Evolutionary conservation across 2,329 filamentous ascomycete species (phyloP).

Genomic region (Cladophialophora bantiana): DNA sequence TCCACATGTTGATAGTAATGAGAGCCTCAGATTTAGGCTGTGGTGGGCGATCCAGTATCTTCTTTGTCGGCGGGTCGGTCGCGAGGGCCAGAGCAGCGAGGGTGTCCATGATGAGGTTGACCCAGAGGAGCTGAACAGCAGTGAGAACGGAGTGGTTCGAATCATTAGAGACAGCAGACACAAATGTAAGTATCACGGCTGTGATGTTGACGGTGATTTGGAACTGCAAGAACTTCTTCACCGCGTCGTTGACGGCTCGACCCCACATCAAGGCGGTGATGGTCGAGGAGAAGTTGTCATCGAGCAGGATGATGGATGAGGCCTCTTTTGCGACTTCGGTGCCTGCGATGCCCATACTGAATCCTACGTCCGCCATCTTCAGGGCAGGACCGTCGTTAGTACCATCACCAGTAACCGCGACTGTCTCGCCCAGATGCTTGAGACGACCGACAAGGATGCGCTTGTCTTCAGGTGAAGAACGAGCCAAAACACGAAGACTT

Average conservation of each 20-base stretch:
- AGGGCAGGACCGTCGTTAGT: constrained; percentile 72
- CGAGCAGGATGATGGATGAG: constrained; percentile 71
- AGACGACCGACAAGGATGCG: constrained; percentile 67
- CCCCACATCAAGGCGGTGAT: constrained; percentile 73
- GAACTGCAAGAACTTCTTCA: constrained; percentile 71
- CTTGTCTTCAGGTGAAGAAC: constrained; percentile 72
- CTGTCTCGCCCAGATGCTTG: constrained; percentile 68
- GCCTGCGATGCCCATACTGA: constrained; percentile 72
- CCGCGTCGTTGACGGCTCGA: constrained; percentile 71
- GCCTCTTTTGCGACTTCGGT: constrained; percentile 74
- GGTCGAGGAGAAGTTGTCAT: constrained; percentile 71
- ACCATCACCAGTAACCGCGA: constrained; percentile 69
- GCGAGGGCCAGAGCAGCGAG: constrained; percentile 88
- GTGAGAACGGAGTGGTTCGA: constrained; percentile 78
- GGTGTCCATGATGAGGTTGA: constrained; percentile 97
- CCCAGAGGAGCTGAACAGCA: constrained; percentile 92
- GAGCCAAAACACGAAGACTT: constrained; percentile 67
- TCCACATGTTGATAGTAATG: constrained; percentile 95
- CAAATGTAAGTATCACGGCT: constrained; percentile 84
- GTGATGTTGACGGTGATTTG: constrained; percentile 86
- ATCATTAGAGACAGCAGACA: constrained; percentile 77
- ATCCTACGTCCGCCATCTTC: constrained; percentile 71
- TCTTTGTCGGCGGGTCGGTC: constrained; percentile 85
- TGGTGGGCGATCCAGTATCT: constrained; percentile 80
- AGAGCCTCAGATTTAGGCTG: constrained; percentile 75